Conservation (phyloP, 805 yeast genomes). For the Alloascoidea hylecoeti region DNA sequence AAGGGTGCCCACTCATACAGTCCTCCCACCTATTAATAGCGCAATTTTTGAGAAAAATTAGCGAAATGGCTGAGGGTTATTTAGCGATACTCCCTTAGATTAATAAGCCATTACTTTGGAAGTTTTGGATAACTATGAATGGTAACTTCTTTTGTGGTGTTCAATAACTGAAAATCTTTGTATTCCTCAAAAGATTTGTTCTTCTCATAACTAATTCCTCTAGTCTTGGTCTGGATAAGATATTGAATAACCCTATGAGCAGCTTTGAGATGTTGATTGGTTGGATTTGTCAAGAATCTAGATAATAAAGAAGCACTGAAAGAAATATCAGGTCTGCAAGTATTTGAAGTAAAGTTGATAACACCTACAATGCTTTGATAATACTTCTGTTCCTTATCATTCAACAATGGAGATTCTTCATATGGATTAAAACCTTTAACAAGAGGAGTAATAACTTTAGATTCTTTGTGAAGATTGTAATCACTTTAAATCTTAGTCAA, state of each 20-base stretch:
- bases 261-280: background rate
- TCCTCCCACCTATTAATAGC: too few species aligned
- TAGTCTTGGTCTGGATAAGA: background rate
- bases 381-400: background rate
- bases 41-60: too few species aligned
- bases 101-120: background rate
- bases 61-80: too few species aligned
- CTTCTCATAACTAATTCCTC: background rate
- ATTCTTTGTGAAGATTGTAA: background rate
- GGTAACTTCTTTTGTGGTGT: background rate
- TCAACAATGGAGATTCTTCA: background rate
- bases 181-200: background rate
- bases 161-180: background rate
- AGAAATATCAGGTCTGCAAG: background rate
- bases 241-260: background rate
- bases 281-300: background rate
- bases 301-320: conserved; percentile 1
- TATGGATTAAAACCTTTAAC: background rate
- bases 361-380: background rate
- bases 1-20: too few species aligned
- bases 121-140: background rate
- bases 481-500: background rate
- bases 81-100: too few species aligned
- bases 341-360: background rate
- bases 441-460: background rate